Conservation (phyloP, 805 yeast genomes). For the Myxozyma melibiosi region DNA sequence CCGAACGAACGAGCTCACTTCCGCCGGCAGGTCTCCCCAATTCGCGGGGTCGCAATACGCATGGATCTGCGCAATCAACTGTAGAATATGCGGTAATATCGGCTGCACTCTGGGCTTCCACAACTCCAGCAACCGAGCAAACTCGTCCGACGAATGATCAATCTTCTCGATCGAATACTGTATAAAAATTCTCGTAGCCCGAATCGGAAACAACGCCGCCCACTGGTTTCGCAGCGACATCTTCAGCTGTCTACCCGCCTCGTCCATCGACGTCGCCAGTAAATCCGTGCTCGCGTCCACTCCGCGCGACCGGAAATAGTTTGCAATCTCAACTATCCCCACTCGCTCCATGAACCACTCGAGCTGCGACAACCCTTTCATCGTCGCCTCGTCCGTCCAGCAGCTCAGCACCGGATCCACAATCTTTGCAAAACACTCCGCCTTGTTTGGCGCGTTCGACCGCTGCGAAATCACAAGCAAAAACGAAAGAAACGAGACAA, state of each 20-base stretch:
- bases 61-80: constrained; percentile 84
- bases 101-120: constrained; percentile 96
- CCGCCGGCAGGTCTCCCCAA: constrained; percentile 84
- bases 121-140: constrained; percentile 63
- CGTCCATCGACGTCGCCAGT: constrained; percentile 83
- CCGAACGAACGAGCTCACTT: constrained; percentile 89
- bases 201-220: constrained; percentile 91
- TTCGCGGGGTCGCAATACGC: constrained; percentile 92
- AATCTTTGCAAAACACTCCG: constrained; percentile 75
- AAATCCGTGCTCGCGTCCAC: constrained; percentile 77
- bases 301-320: constrained; percentile 80
- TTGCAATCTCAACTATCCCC: constrained; percentile 91
- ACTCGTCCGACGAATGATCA: constrained; percentile 75
- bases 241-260: constrained; percentile 75
- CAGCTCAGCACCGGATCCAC: constrained; percentile 92
- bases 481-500: constrained; percentile 91
- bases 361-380: constrained; percentile 82
- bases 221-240: constrained; percentile 83
- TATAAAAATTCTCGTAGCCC: constrained; percentile 91
- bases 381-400: constrained; percentile 91
- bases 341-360: constrained; percentile 99
- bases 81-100: constrained; percentile 85
- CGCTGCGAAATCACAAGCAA: constrained; percentile 88
- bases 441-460: constrained; percentile 62
- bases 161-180: constrained; percentile 94